Evolutionary conservation across 139 green algal genomes (phyloP), one percentile per base, ranked within the genome.

Genomic region (Chlamydomonas incerta): DNA sequence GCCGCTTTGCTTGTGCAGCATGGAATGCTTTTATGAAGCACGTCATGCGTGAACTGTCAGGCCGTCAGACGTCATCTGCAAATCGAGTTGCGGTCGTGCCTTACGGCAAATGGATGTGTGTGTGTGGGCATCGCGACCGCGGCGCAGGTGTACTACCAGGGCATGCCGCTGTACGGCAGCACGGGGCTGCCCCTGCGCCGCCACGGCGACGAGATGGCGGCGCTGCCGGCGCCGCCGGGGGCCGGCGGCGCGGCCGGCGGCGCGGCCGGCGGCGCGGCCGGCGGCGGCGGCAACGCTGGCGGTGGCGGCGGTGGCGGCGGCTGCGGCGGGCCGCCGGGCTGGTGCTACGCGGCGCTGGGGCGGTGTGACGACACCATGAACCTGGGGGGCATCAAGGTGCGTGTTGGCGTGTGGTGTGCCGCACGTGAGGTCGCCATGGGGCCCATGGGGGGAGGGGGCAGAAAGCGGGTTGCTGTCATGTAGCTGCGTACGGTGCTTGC

Each of bases 281-380:
- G 58, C 20, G 21, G 58, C 58, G 18, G 20, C 5, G 26, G 58
- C 58, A 29, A 17, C 1, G 85, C 68, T 60, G n/a, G n/a, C n/a
- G n/a, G 33, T 88, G 47, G 72, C 46, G n/a, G 71, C 71, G 41
- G 41, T 23, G 37, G 26, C 62, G 31, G 46, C 9, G 5, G n/a
- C 28, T 50, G 72, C 15, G 72, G 72, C 13, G 13, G n/a, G 15
- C 72, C 28, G 9, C 6, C 23, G 60, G 24, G 1, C 23, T 66
- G 60, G 33, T 33, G 23, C 13, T 96, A 93, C 70, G 69, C 58
- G 0, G 95, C 96, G 0, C 93, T 93, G n/a, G 97, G 97, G 0
- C 89, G 96, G 15, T 92, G 88, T 33, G 97, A 99, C 83, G 96
- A 99, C 92, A 98, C 97, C 4, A 99, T 99, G 97, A 99, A 99